Base-by-base conservation (phyloP, 225 moss, liverwort and hornwort genomes). In the Neckera pumila region DNA sequence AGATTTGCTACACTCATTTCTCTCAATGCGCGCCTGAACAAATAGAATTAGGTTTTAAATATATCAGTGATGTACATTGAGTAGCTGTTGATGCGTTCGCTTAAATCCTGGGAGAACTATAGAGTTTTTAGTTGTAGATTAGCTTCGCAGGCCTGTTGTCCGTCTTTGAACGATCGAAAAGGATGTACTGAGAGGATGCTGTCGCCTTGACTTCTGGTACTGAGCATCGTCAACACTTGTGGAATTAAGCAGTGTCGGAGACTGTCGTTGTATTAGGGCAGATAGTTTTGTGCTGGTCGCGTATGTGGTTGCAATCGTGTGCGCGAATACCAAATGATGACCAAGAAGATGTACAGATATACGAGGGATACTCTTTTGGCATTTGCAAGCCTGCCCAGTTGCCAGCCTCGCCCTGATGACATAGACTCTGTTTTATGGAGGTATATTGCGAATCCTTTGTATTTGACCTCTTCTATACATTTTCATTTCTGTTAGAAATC, bases 361-460 rank as follows among this genome's bases (percentile, higher is more conserved):
- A 93, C 94, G 60, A 97, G 91, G 88, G 96, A 95, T 76, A 82
- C 92, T 42, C 94, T 99, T 66, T 89, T 99, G 92, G 89, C 96
- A 38, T 96, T 96, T 86, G 93, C 99, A 88, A 93, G 88, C 90
- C 94, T 95, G 86, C 96, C 96, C 87, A 92, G 85, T 73, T 99
- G 99, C 88, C 97, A 95, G 92, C 91, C 90, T 88, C 94, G 96
- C 72, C 97, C 97, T 43, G 96, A 96, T 87, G 93, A 89, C 92
- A 95, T 99, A 81, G 97, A 99, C 90, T 92, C 96, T 93, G 93
- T 92, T 92, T 89, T 99, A 85, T 96, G 96, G 95, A 97, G 97
- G 99, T 99, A 92, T 61, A 30, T 85, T 81, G 63, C 56, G 31
- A 59, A 28, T 40, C 51, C 38, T 36, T 77, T 81, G 64, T 70